phyloP scores from a whole-genome alignment of 352 stramenopile genomes.

The Phytophthora syringae region DNA sequence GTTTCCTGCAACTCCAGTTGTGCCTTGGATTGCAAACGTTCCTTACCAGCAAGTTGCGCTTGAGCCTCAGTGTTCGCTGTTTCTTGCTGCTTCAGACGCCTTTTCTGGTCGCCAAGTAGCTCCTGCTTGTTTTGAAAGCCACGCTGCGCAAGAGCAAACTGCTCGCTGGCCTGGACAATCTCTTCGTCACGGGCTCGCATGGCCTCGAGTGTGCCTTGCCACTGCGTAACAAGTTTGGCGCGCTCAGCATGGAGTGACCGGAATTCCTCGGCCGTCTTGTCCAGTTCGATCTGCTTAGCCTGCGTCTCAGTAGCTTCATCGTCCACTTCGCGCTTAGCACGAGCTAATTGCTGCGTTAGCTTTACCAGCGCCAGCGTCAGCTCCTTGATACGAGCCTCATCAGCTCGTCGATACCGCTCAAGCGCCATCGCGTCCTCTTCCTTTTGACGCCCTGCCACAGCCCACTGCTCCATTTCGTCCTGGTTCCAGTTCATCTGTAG shows the following conservation, averaged over 20 bases:
- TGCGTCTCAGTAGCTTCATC: conserved; percentile 93
- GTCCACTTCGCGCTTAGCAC: conserved; percentile 78
- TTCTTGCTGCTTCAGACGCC: conserved; percentile 85
- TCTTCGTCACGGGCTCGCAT: conserved; percentile 94
- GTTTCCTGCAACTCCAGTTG: conserved; percentile 74
- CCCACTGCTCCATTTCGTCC: conserved; percentile 98
- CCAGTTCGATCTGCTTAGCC: conserved; percentile 95
- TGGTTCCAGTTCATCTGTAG: conserved; percentile 98
- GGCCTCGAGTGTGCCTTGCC: conserved; percentile 94
- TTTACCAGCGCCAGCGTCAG: conserved; percentile 94
- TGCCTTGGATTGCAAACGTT: conserved; percentile 71
- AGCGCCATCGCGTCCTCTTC: conserved; percentile 95
- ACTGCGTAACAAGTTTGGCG: conserved; percentile 94
- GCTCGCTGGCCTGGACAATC: conserved; percentile 91
- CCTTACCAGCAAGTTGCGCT: conserved; percentile 68
- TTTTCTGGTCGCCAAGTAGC: conserved; percentile 74
- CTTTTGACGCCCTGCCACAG: conserved; percentile 94
- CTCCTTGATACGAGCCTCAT: conserved; percentile 97
- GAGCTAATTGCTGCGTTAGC: conserved; percentile 86
- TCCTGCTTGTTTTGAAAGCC: conserved; percentile 69
- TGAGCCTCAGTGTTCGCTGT: conserved; percentile 89
- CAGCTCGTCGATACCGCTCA: conserved; percentile 93
- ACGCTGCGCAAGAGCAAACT: conserved; percentile 81
- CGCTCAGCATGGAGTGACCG: conserved; percentile 93
- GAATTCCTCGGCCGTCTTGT: conserved; percentile 96